These are phyloP conservation scores for Solanum chacoense DNA, from an alignment of 305 asterid species.

Conservation along the genomic window DNA sequence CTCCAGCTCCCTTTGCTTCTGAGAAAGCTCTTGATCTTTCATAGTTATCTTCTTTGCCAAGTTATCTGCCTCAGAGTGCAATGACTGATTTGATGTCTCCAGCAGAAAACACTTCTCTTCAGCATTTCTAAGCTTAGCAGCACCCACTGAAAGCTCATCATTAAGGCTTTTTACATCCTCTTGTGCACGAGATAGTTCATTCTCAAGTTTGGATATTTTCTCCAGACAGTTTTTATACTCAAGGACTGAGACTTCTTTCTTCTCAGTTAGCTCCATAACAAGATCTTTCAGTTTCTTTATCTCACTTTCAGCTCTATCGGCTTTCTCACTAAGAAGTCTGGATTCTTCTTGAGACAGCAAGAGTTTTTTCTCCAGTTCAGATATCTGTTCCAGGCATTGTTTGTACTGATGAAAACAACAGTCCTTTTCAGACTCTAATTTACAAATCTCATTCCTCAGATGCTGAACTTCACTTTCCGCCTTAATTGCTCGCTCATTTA, in stretches of 20 bases:
- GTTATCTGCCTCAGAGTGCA: constrained; percentile 62
- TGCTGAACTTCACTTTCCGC: constrained; percentile 46
- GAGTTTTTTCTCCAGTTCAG: constrained; percentile 48
- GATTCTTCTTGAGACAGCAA: constrained; percentile 39
- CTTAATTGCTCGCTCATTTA: constrained; percentile 29
- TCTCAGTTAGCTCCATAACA: constrained; percentile 39
- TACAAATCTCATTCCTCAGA: constrained; percentile 42
- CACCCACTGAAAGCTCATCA: constrained; percentile 32
- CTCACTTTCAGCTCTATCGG: constrained; percentile 60
- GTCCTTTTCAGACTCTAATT: constrained; percentile 53
- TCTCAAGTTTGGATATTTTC: constrained; percentile 65
- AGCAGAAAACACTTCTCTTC: constrained; percentile 52
- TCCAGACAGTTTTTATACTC: constrained; percentile 60
- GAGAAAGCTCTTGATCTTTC: constrained; percentile 62
- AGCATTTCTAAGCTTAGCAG: constrained; percentile 40
- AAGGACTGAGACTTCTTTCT: constrained; percentile 53
- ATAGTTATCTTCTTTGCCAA: constrained; percentile 46
- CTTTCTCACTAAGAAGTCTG: constrained; percentile 37
- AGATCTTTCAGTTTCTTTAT: constrained; percentile 37
- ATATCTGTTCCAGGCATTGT: constrained; percentile 40
- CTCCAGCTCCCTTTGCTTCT: constrained; percentile 73
- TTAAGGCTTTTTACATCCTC: constrained; percentile 60
- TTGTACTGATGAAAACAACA: constrained; percentile 30
- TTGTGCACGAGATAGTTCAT: constrained; percentile 33
- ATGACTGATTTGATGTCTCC: constrained; percentile 58